Base-by-base conservation (phyloP, 1,284 basidiomycete genomes). In the Boletus sp. region DNA sequence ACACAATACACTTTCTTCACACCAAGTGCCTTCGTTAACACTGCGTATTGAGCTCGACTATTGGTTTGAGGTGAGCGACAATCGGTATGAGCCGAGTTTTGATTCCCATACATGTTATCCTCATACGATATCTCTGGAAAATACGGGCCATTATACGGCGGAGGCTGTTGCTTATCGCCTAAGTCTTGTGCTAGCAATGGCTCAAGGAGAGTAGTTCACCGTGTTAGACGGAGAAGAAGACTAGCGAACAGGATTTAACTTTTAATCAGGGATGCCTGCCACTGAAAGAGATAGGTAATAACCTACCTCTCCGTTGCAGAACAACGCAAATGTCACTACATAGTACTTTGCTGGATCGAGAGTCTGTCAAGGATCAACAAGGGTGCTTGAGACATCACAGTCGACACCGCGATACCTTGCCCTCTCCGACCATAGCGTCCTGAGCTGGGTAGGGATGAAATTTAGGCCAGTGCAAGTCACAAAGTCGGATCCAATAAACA, bases 221-320 rank as follows among this genome's bases (percentile, higher is more conserved):
- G 64, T 65, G 52, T 65, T 65, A n/a, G 64, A 65, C n/a, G 64
- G 64, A 23, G 64, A 64, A 28, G 55, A 69, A 7, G 66, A 56
- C 56, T 52, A 8, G 40, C 21, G 40, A 21, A 43, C 6, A 23
- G 10, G 40, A 23, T 10, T 43, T n/a, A n/a, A 23, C n/a, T 40
- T 19, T n/a, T n/a, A n/a, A 43, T 43, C 40, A n/a, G 40, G n/a
- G n/a, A 43, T 43, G 40, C n/a, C 40, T n/a, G n/a, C n/a, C 40
- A 43, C 17, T 43, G n/a, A 40, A 9, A 21, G 21, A 60, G 16
- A 23, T 33, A 38, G 23, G n/a, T 21, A 27, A 30, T 17, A 23
- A 59, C 73, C 46, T 60, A 83, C 83, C 77, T 85, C 83, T 70
- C 84, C 83, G 60, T 83, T 83, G 31, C 80, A 82, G 65, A 85